These are phyloP conservation scores for Globisporangium lucens DNA, from an alignment of 352 stramenopile genomes.

Conservation along the genomic window DNA sequence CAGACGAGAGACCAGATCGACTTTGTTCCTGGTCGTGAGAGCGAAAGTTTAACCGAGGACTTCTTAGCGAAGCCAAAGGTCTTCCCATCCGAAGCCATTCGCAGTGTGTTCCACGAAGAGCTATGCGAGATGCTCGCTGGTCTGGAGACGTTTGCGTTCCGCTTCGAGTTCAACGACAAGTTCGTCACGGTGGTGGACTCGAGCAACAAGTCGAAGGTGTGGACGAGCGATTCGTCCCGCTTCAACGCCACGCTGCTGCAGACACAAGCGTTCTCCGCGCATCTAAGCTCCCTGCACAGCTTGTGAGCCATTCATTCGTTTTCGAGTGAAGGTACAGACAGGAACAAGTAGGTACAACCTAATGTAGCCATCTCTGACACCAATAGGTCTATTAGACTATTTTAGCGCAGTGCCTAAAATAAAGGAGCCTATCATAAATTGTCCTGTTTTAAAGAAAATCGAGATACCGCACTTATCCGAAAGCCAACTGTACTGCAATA, in stretches of 20 bases:
- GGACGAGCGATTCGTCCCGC: constrained; percentile 31
- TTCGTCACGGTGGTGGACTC: constrained; percentile 50
- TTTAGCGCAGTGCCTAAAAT: too few species aligned
- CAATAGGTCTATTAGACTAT: background rate
- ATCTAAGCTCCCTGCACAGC: constrained; percentile 20
- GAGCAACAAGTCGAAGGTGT: constrained; percentile 30
- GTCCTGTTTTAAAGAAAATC: too few species aligned
- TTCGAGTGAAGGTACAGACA: too few species aligned
- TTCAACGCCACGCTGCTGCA: constrained; percentile 51
- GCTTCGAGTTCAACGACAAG: constrained; percentile 42
- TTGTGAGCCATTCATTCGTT: background rate
- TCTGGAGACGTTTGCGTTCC: constrained; percentile 60
- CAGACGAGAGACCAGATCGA: constrained; percentile 34
- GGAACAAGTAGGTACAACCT: background rate
- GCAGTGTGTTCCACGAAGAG: constrained; percentile 38
- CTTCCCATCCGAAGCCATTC: constrained; percentile 29
- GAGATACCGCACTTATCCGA: background rate
- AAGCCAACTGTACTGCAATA: background rate
- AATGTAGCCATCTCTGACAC: constrained; percentile 2
- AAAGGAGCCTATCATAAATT: too few species aligned
- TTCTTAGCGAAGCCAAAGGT: background rate
- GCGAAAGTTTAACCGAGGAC: background rate
- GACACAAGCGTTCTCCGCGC: constrained; percentile 59
- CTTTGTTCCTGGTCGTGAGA: constrained; percentile 9
- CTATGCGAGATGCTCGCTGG: constrained; percentile 35